phyloP scores from a whole-genome alignment of 306 rosid species.

The Acacia crassicarpa region DNA sequence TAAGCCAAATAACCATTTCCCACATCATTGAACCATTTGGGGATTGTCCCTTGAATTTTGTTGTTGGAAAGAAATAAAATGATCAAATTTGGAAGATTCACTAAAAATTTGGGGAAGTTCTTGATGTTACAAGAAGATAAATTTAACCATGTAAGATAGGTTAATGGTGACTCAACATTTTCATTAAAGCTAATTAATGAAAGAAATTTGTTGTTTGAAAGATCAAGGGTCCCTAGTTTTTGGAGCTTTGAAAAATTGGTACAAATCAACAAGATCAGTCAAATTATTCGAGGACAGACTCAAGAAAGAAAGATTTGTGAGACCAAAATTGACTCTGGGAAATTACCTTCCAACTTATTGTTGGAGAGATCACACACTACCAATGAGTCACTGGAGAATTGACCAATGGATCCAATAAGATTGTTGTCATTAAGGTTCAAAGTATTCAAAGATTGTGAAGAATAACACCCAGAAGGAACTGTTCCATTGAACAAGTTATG shows the following conservation, averaged over 20 bases:
- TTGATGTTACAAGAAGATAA: no score
- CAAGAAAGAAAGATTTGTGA: not conserved
- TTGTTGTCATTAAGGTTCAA: not conserved
- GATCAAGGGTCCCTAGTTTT: not conserved
- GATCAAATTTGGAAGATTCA: not conserved
- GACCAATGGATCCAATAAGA: not conserved
- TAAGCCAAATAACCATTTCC: not conserved
- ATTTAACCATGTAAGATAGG: conserved; percentile 2
- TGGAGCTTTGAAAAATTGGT: not conserved
- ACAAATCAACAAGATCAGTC: not conserved
- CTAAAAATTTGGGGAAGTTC: not conserved
- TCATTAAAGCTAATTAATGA: no score
- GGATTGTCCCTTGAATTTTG: no score
- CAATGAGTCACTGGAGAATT: not conserved
- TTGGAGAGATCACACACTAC: not conserved
- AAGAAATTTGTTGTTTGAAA: no score
- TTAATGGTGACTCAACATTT: no score
- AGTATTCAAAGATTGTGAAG: not conserved
- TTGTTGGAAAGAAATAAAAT: no score
- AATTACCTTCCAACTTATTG: not conserved
- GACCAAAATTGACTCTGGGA: not conserved
- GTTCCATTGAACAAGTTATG: conserved; percentile 23
- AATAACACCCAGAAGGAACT: conserved; percentile 3
- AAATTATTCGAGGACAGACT: conserved; percentile 8
- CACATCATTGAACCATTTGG: not conserved